Base-by-base conservation (phyloP, 2,329 filamentous ascomycete species). In the Aspergillus bombycis region DNA sequence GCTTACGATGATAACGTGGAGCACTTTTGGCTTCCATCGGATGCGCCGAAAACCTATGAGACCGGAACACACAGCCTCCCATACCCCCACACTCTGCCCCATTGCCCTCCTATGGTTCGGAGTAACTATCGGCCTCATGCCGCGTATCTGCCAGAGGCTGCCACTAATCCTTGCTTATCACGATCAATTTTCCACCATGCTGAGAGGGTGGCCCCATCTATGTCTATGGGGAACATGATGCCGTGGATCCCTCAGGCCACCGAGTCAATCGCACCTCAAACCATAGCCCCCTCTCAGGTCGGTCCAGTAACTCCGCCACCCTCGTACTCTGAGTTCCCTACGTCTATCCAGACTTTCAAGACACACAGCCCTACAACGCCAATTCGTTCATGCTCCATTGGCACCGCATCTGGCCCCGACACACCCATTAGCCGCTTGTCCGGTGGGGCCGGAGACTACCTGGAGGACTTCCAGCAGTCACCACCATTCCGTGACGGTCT, bases 1-100 rank as follows among this genome's bases (percentile, higher is more conserved):
- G 74, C 72, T 21, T 79, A 78, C 50, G 76, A 77, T 12, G 77
- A 79, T 38, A 75, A 73, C 38, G 71, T 74, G 28, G 77, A 79
- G 21, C 76, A 77, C 60, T 74, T 78, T 54, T 78, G 75, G 73
- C 72, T 78, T 23, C 73, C 72, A 2, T 71, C 75, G 12, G 75
- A 78, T 26, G 70, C 76, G 12, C 71, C 75, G 10, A 79, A 79
- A 65, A 68, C 74, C 3, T 78, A 75, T 57, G 76, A 78, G 2
- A 70, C 73, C n/a, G 62, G 67, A 3, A 63, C 65, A 16, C 67
- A 67, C 30, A 60, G 61, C 2, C 74, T 79, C 26, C 71, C 74
- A 21, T 79, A 73, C 43, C 77, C 73, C 36, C 70, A 75, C 4
- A 61, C 69, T 4, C 76, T 78, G 75, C 68, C 69, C 9, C 74